Evolutionary conservation across 108 stramenopile species (phyloP), one percentile per base, ranked within the genome.

Genomic region (Pseudonitzschia multiseries): DNA sequence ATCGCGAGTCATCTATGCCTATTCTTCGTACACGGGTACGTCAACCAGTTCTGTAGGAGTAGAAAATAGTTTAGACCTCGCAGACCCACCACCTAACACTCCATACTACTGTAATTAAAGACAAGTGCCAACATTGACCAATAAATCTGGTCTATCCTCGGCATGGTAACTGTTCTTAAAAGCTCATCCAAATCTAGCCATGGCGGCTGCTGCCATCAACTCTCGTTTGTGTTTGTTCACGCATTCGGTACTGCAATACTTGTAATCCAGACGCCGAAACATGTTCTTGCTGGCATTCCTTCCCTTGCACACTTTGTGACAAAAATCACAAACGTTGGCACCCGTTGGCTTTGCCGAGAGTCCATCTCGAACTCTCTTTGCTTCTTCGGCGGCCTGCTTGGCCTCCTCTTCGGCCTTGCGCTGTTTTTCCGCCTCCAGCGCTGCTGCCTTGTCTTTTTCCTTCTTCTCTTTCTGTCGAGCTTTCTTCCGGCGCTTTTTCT

Each of bases 201-300:
- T 75, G 29, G 95, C 95, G 41, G 95, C 95, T 12, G 84, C 80
- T 6, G 93, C 95, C 82, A 84, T 90, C 22, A 93, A 71, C 70
- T 93, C 95, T n/a, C 95, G 78, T 72, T 93, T 93, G 84, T 96
- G 95, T 61, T 87, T 85, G 64, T 87, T 79, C 22, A 94, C 92
- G 65, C 95, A 96, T 12, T 92, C 91, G 20, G 89, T 81, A 67
- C 77, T 84, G 70, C 95, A 96, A 71, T 94, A 96, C 20, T 67
- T 69, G 62, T 86, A 96, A 9, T 91, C 88, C n/a, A 94, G 70
- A 59, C 93, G 84, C 42, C 79, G 68, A 60, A 93, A 93, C 90
- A 92, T 90, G 57, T 89, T 76, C 17, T 77, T 85, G 63, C 82
- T 71, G n/a, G 61, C 61, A 65, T 84, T 69, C 60, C 83, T 83